Evolutionary conservation across 139 green algal species (phyloP).

Genomic region (Chlorella sp.): DNA sequence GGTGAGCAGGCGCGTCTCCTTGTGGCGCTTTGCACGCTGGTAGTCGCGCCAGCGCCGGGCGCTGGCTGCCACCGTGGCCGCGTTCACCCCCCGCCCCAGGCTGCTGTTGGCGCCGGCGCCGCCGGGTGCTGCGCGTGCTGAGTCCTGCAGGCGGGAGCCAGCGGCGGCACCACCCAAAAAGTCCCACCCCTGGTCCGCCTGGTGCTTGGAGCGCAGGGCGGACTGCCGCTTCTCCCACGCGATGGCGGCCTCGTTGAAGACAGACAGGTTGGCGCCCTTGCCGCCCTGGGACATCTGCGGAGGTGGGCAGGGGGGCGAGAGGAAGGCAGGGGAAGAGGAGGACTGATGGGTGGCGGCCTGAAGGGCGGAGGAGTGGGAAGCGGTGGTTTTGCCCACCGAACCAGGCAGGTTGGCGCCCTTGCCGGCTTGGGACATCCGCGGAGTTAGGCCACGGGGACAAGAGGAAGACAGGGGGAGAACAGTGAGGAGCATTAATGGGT

Average conservation of each 20-base stretch:
- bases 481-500: no score
- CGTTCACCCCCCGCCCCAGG: slow-evolving; percentile 15
- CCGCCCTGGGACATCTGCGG: slow-evolving; percentile 41
- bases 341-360: background rate
- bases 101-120: background rate
- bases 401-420: background rate
- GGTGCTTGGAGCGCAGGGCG: background rate
- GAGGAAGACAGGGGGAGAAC: no score
- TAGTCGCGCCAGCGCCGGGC: slow-evolving; percentile 50
- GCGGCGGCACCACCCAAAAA: background rate
- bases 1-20: slow-evolving; percentile 16
- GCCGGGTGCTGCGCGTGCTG: background rate
- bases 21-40: slow-evolving; percentile 32
- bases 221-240: slow-evolving; percentile 59
- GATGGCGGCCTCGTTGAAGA: slow-evolving; percentile 51
- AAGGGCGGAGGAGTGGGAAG: background rate
- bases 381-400: background rate
- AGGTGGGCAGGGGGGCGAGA: background rate
- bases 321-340: no score
- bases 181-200: slow-evolving; percentile 1
- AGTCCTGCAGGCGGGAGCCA: background rate
- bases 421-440: no score
- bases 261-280: slow-evolving; percentile 49
- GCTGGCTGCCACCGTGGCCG: slow-evolving; percentile 26
- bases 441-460: background rate